Evolutionary conservation across 2,329 filamentous ascomycete genomes (phyloP).

Genomic region (Plenodomus tracheiphilus): DNA sequence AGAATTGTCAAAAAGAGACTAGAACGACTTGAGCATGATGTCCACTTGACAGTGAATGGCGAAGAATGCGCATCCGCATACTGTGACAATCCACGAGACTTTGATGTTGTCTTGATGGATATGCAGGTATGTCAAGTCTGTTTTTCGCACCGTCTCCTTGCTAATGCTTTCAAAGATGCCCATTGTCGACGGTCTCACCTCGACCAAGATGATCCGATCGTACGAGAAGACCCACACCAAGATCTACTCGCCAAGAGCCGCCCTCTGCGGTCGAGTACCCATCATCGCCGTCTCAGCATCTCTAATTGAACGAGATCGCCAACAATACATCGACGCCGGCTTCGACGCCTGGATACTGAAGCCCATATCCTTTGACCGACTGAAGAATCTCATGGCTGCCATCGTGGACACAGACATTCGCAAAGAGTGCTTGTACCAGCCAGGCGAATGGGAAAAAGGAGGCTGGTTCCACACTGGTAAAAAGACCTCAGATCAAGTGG

Average conservation of each 20-base stretch:
- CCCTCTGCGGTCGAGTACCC: constrained; percentile 68
- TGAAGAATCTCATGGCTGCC: constrained; percentile 69
- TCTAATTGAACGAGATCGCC: constrained; percentile 68
- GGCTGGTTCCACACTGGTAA: constrained; percentile 72
- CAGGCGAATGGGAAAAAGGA: constrained; percentile 80
- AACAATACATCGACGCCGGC: constrained; percentile 73
- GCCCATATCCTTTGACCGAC: constrained; percentile 77
- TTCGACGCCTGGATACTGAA: constrained; percentile 94
- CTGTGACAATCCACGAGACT: constrained; percentile 62
- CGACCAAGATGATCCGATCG: constrained; percentile 80
- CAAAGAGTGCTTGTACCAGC: constrained; percentile 65
- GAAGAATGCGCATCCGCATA: constrained; percentile 79
- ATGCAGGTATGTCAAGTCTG: constrained; percentile 70
- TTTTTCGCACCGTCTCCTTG: not conserved
- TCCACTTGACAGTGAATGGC: constrained; percentile 76
- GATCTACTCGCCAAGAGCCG: constrained; percentile 62
- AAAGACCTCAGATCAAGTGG: constrained; percentile 41
- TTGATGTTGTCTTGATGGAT: constrained; percentile 87
- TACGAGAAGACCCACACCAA: constrained; percentile 63
- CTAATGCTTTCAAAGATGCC: constrained; percentile 68
- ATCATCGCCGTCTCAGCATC: constrained; percentile 89
- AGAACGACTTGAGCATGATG: constrained; percentile 73
- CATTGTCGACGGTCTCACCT: constrained; percentile 81
- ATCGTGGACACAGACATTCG: constrained; percentile 66
- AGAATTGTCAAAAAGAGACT: constrained; percentile 78